Evolutionary conservation across 78 protist species (phyloP).

Genomic region (Dictyostelium firmibasis): DNA sequence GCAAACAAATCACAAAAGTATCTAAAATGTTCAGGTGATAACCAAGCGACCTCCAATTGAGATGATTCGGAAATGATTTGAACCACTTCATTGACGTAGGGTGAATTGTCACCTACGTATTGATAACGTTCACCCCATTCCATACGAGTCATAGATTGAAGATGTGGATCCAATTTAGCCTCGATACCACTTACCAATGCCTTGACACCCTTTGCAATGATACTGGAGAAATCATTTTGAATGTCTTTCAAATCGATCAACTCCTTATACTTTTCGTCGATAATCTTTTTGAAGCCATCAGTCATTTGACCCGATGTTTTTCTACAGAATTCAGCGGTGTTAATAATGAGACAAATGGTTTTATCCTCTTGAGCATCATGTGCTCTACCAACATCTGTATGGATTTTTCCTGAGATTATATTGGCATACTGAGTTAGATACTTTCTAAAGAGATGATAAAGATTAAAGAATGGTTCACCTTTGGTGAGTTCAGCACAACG

Average conservation of each 20-base stretch:
- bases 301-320: constrained; percentile 38
- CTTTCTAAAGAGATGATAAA: constrained; percentile 63
- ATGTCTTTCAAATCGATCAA: constrained; percentile 42
- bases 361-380: constrained; percentile 53
- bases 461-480: constrained; percentile 65
- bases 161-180: constrained; percentile 39
- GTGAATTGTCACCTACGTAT: constrained; percentile 58
- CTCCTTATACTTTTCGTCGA: constrained; percentile 25
- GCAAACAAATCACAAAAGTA: constrained; percentile 77
- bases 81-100: constrained; percentile 37
- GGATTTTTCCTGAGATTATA: background rate
- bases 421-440: constrained; percentile 47
- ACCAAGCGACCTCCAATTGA: background rate
- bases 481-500: constrained; percentile 43
- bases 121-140: constrained; percentile 66
- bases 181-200: constrained; percentile 55
- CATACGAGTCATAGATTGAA: constrained; percentile 33
- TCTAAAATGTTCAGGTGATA: constrained; percentile 43
- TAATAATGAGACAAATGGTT: constrained; percentile 55
- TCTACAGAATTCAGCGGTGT: constrained; percentile 73
- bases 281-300: constrained; percentile 34
- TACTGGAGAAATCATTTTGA: constrained; percentile 40
- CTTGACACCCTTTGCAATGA: constrained; percentile 67
- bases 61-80: background rate
- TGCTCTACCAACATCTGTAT: constrained; percentile 24